Conservation (phyloP, 805 yeast genomes). For the Yamadazyma nakazawae region DNA sequence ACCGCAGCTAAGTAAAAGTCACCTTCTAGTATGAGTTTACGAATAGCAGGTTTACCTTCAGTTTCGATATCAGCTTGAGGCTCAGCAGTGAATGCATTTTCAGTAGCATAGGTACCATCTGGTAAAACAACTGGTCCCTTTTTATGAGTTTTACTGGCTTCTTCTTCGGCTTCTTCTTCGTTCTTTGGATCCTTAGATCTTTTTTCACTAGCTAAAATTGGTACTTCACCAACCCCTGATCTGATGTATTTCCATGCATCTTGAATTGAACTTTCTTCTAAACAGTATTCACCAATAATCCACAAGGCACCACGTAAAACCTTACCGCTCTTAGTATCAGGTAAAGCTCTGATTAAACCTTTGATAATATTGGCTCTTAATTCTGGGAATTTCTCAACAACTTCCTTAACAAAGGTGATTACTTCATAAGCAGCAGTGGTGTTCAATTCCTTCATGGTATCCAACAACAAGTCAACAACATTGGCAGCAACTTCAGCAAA, state of each 20-base stretch:
- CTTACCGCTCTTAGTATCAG: constrained; percentile 75
- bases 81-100: constrained; percentile 66
- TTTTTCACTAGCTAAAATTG: constrained; percentile 74
- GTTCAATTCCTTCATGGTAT: constrained; percentile 80
- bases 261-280: constrained; percentile 68
- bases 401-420: constrained; percentile 88
- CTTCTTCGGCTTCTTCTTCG: constrained; percentile 29
- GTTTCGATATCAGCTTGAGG: constrained; percentile 38
- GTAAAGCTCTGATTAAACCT: constrained; percentile 61
- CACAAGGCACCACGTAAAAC: constrained; percentile 92
- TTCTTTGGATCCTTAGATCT: constrained; percentile 24
- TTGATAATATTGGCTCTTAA: constrained; percentile 62
- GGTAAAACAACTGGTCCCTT: constrained; percentile 84
- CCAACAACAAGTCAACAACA: constrained; percentile 85
- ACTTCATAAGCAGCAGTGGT: constrained; percentile 86
- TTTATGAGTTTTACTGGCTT: constrained; percentile 13
- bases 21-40: constrained; percentile 78
- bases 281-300: constrained; percentile 91
- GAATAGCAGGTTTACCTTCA: constrained; percentile 63
- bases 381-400: constrained; percentile 85
- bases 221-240: constrained; percentile 82
- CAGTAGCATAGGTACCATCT: constrained; percentile 99
- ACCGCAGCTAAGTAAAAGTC: constrained; percentile 90
- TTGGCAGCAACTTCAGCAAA: constrained; percentile 89
- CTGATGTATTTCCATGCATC: constrained; percentile 86